Evolutionary conservation across 495 filamentous ascomycete genomes (phyloP), one percentile per base, ranked within the genome.

Genomic region (Penicillium manginii): DNA sequence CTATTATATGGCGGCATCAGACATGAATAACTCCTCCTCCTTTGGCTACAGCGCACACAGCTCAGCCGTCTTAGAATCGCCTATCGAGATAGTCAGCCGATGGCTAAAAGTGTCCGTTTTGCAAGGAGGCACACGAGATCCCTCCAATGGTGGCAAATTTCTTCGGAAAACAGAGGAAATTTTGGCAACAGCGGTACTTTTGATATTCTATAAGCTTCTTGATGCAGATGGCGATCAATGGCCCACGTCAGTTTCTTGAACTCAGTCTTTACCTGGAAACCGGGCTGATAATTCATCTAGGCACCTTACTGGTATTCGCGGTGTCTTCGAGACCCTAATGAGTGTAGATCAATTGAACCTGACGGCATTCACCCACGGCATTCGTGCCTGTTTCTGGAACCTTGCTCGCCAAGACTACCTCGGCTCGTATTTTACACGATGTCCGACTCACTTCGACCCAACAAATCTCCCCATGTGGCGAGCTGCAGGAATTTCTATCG

Each of bases 301-400:
- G 18, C 70, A 77, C 52, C 65, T 79, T 14, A 45, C 64, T 2
- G 73, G 71, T 2, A 69, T 74, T 18, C 50, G 58, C 7, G 50
- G 62, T 9, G 48, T 78, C 4, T 78, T 75, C 39, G 66, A 74
- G 1, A 57, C 58, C 43, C 56, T 78, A n/a, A 33, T 71, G 6
- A 23, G 52, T 26, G 8, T 65, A 39, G 29, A 66, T 39, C 21
- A 50, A 18, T 32, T 19, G 17, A 18, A 50, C 7, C 45, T 60
- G 8, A 18, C 57, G 4, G 17, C 19, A 4, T 73, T 78, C 33
- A 62, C 69, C 14, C 71, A 73, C 26, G 77, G 74, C 5, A 52
- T 70, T 1, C 63, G 63, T 11, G 73, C 75, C 11, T 71, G 67
- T 1, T 78, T 79, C 50, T 79, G 77, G 75, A 75, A 75, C 46